Base-by-base conservation (phyloP, 441 rosid species). In the Mallotus japonicus region DNA sequence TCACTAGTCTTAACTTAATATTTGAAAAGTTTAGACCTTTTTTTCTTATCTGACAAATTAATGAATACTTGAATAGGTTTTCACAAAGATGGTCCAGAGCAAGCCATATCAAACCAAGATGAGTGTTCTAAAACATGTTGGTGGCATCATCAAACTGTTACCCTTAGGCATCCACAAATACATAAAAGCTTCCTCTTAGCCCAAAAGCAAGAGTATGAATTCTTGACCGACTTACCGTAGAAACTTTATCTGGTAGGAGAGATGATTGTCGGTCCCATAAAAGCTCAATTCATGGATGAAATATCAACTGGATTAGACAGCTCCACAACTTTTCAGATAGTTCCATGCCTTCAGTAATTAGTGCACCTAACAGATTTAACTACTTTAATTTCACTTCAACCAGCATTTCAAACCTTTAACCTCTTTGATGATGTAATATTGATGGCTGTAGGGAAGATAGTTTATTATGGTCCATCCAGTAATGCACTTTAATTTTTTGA, bases 291-390 rank as follows among this genome's bases (percentile, higher is more conserved):
- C 8, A 82, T 80, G 87, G 87, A 84, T 47, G 85, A 85, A 64
- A 85, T 85, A 69, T 82, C 87, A 4, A 82, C 75, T 16, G 85
- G 85, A 7, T 71, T 85, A 44, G 87, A 85, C 79, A 82, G 85
- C 71, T 85, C 83, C 55, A 85, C 85, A 2, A 80, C 87, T 55
- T 85, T 74, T 61, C 84, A 80, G 62, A 78, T 85, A 24, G 80
- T 82, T n/a, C 66, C 76, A 55, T 82, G 69, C 32, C 78, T 85
- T 17, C 82, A 69, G 74, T 84, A 85, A 28, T 47, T 85, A 71
- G 87, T 75, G 64, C 84, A 82, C 63, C 62, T 82, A 20, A 85
- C 76, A 14, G 81, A 78, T 73, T 81, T 69, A 28, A 85, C 87
- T 2, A 77, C 68, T 5, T 49, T 82, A 51, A 73, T 85, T 42